These are phyloP conservation scores for Termitomyces sp. DNA, from an alignment of 768 basidiomycete genomes.

Conservation along the genomic window DNA sequence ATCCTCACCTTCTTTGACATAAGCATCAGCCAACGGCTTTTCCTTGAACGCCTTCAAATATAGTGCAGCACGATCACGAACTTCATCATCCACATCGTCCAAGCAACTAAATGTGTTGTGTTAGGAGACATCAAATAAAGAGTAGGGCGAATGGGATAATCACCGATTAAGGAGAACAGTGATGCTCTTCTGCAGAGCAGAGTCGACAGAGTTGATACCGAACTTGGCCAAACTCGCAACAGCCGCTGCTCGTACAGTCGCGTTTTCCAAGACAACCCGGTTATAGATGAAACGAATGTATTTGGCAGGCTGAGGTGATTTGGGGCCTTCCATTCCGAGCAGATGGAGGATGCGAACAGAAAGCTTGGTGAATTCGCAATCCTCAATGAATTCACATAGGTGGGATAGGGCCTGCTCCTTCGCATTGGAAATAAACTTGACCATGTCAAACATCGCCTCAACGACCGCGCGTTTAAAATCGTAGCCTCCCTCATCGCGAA, in stretches of 20 bases:
- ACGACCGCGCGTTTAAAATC: slow-evolving; percentile 99
- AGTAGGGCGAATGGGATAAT: slow-evolving; percentile 19
- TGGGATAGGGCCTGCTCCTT: slow-evolving; percentile 98
- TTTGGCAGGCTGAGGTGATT: slow-evolving; percentile 94
- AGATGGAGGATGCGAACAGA: slow-evolving; percentile 96
- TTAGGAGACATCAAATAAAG: slow-evolving; percentile 6
- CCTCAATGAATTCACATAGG: slow-evolving; percentile 99
- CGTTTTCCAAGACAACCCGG: slow-evolving; percentile 97
- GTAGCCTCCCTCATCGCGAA: slow-evolving; percentile 98
- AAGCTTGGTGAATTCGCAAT: slow-evolving; percentile 99
- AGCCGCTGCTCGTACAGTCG: slow-evolving; percentile 95
- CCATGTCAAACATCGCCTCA: slow-evolving; percentile 99
- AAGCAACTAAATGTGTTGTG: slow-evolving; percentile 61
- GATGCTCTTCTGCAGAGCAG: slow-evolving; percentile 78
- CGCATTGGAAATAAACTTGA: slow-evolving; percentile 93
- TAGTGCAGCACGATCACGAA: slow-evolving; percentile 94
- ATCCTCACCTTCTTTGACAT: slow-evolving; percentile 83
- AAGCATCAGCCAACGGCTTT: slow-evolving; percentile 76
- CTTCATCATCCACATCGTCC: slow-evolving; percentile 98
- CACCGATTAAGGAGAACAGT: slow-evolving; percentile 83
- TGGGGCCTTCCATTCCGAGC: slow-evolving; percentile 94
- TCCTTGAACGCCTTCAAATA: slow-evolving; percentile 86
- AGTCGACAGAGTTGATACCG: slow-evolving; percentile 84
- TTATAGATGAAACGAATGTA: slow-evolving; percentile 99
- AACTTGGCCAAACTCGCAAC: slow-evolving; percentile 96